phyloP scores from a whole-genome alignment of 805 yeast genomes.

The Teunomyces tritomae region DNA sequence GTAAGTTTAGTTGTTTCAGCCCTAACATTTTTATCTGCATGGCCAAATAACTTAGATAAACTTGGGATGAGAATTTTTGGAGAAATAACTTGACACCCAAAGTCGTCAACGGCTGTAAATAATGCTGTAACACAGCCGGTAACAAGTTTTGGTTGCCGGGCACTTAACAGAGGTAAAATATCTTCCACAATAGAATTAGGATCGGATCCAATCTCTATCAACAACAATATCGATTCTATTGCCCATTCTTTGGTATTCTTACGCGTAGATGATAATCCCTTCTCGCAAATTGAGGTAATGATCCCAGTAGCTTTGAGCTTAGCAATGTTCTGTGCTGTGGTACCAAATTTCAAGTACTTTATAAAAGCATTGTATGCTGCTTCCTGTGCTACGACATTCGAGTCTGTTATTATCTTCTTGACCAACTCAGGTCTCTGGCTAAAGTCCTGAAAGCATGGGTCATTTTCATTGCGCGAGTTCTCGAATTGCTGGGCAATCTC shows the following conservation, averaged over 20 bases:
- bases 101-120: conserved; percentile 51
- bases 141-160: conserved; percentile 75
- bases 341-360: conserved; percentile 57
- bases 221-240: conserved; percentile 55
- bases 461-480: conserved; percentile 53
- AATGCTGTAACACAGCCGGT: conserved; percentile 63
- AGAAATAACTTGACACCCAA: conserved; percentile 60
- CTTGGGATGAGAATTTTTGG: conserved; percentile 56
- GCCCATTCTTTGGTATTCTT: conserved; percentile 70
- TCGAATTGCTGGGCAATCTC: conserved; percentile 55
- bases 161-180: conserved; percentile 57
- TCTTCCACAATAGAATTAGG: conserved; percentile 68
- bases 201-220: conserved; percentile 59
- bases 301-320: conserved; percentile 42
- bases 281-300: conserved; percentile 64
- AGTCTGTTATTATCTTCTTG: conserved; percentile 63
- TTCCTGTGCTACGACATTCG: conserved; percentile 92
- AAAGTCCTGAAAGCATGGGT: conserved; percentile 51
- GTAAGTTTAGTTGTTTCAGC: conserved; percentile 69
- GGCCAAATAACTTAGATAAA: conserved; percentile 71
- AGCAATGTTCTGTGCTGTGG: conserved; percentile 36
- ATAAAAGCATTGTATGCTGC: conserved; percentile 60
- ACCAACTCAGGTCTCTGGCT: conserved; percentile 52
- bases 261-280: conserved; percentile 74
- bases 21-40: conserved; percentile 85